Percentiles rank a stretch among this genome's conserved stretches.
Conservation (phyloP, 2,329 filamentous ascomycete genomes). For the Zalaria obscura region DNA sequence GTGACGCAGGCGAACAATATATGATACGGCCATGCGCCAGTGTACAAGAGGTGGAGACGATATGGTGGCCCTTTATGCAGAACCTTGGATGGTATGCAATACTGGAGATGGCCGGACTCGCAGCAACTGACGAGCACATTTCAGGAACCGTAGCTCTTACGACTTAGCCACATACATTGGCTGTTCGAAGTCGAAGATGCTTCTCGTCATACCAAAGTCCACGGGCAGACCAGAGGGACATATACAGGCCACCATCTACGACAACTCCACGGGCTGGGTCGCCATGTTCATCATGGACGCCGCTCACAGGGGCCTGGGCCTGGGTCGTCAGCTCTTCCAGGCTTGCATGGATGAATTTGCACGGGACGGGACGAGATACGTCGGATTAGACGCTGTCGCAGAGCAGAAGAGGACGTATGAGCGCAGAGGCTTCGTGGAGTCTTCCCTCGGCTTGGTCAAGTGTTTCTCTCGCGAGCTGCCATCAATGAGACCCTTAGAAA, state of each 20-base stretch:
- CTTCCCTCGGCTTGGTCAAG: constrained; percentile 12
- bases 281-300: constrained; percentile 22
- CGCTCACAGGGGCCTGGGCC: constrained; percentile 15
- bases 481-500: not conserved
- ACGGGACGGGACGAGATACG: constrained; percentile 8
- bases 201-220: constrained; percentile 15
- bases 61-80: constrained; percentile 23
- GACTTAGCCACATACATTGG: constrained; percentile 20
- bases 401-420: constrained; percentile 22
- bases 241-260: constrained; percentile 17
- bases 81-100: constrained; percentile 16
- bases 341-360: constrained; percentile 13
- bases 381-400: constrained; percentile 23
- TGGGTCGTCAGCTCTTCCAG: constrained; percentile 18
- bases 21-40: not conserved
- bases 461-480: constrained; percentile 12
- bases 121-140: not conserved
- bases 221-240: constrained; percentile 16
- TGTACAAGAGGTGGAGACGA: constrained; percentile 1
- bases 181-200: constrained; percentile 15
- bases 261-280: constrained; percentile 23
- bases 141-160: constrained; percentile 18
- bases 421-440: constrained; percentile 18
- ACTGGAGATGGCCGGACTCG: not conserved
- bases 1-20: not conserved